Evolutionary conservation across 257 asterid genomes (phyloP).

Genomic region (Jasminum sambac): DNA sequence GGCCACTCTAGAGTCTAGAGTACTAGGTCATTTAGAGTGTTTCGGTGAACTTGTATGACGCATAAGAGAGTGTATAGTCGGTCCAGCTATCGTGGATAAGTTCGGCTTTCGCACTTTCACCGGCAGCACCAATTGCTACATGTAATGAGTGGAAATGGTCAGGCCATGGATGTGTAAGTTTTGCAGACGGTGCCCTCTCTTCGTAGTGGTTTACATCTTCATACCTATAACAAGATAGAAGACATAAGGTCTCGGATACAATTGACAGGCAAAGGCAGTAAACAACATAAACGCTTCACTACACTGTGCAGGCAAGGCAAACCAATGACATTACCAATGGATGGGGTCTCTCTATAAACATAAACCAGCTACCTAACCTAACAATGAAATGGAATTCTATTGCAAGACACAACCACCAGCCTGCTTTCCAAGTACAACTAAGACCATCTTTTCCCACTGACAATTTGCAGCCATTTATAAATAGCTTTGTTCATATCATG

Average conservation of each 20-base stretch:
- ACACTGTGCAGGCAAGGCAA: neutral
- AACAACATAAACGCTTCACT: neutral
- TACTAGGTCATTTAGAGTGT: conserved; percentile 17
- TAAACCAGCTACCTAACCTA: neutral
- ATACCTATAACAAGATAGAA: conserved; percentile 36
- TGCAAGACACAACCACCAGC: neutral
- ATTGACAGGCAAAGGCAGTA: neutral
- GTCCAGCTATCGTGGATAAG: conserved; percentile 72
- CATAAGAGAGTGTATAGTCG: conserved; percentile 52
- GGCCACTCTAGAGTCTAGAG: neutral
- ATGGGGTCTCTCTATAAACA: neutral
- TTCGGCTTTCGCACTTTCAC: conserved; percentile 55
- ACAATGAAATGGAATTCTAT: neutral
- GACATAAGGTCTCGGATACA: neutral
- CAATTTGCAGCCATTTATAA: neutral
- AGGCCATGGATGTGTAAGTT: conserved; percentile 67
- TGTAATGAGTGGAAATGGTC: conserved; percentile 72
- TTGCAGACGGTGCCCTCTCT: conserved; percentile 69
- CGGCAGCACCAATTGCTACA: conserved; percentile 74
- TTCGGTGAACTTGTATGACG: conserved; percentile 65
- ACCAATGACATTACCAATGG: neutral
- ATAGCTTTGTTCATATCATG: neutral
- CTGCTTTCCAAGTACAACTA: neutral
- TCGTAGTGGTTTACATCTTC: conserved; percentile 60
- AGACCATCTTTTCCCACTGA: neutral